These are phyloP conservation scores for Xylaria sp. DNA, from an alignment of 2,329 filamentous ascomycete genomes.

Conservation along the genomic window DNA sequence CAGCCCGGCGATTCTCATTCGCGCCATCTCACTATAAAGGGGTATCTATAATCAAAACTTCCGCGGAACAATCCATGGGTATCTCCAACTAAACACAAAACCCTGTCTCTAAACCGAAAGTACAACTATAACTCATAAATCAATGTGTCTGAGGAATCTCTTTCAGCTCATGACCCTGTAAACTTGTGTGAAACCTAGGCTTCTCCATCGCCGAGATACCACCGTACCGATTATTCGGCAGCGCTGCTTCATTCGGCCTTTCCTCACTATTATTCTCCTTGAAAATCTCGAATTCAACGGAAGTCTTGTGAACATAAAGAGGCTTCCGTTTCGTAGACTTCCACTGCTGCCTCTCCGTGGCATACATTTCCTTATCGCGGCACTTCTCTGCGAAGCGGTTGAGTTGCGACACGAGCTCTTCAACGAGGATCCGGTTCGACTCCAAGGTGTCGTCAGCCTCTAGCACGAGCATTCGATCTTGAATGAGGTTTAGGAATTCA, in stretches of 20 bases:
- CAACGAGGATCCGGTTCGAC: background rate
- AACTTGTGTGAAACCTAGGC: background rate
- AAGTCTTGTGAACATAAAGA: background rate
- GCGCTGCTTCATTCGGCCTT: too few relatives aligned
- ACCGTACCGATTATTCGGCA: background rate
- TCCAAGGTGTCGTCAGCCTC: background rate
- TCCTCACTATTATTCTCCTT: background rate
- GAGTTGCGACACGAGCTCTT: background rate
- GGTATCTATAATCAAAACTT: background rate
- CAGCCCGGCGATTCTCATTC: background rate
- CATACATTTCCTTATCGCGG: background rate
- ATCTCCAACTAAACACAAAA: background rate
- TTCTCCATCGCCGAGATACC: background rate
- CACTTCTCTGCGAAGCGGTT: background rate
- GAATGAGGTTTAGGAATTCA: background rate
- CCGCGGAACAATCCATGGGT: background rate
- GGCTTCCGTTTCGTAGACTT: background rate
- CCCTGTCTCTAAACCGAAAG: background rate
- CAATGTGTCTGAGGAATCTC: background rate
- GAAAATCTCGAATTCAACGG: background rate
- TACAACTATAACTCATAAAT: background rate
- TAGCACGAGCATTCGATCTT: background rate
- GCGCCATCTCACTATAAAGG: background rate
- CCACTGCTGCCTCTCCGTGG: background rate
- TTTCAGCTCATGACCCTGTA: background rate